phyloP scores from a whole-genome alignment of 805 yeast species.

The Candida ulmi region DNA sequence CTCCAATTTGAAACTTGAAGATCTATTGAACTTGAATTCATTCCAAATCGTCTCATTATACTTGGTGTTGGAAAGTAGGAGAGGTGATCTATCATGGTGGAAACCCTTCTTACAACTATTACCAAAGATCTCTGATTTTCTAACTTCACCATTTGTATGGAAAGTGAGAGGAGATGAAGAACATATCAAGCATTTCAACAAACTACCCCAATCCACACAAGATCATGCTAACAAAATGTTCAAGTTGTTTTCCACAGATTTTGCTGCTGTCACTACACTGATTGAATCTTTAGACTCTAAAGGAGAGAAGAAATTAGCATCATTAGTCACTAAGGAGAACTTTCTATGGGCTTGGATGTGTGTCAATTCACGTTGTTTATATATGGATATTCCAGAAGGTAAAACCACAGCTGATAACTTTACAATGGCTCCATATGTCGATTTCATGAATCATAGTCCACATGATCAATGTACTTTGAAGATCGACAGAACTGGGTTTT shows the following conservation, averaged over 20 bases:
- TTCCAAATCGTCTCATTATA: slow-evolving; percentile 55
- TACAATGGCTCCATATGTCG: slow-evolving; percentile 89
- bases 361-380: slow-evolving; percentile 87
- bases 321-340: slow-evolving; percentile 2
- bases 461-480: slow-evolving; percentile 46
- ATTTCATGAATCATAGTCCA: slow-evolving; percentile 70
- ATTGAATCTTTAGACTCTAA: slow-evolving; percentile 4
- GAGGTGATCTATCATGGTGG: slow-evolving; percentile 52
- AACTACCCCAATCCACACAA: slow-evolving; percentile 40
- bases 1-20: slow-evolving; percentile 16
- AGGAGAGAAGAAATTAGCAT: background rate
- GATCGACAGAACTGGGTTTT: slow-evolving; percentile 44
- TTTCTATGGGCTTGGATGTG: slow-evolving; percentile 78
- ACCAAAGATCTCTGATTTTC: slow-evolving; percentile 52
- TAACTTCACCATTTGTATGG: slow-evolving; percentile 63
- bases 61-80: slow-evolving; percentile 36
- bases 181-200: slow-evolving; percentile 20
- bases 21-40: slow-evolving; percentile 42
- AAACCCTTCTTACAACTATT: slow-evolving; percentile 58
- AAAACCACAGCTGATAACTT: slow-evolving; percentile 56
- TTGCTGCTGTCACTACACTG: slow-evolving; percentile 25
- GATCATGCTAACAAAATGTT: slow-evolving; percentile 37
- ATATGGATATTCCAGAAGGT: slow-evolving; percentile 58
- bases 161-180: slow-evolving; percentile 24
- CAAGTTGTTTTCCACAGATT: slow-evolving; percentile 41